Base-by-base conservation (phyloP, 2,329 filamentous ascomycete genomes). In the Fusarium concolor region DNA sequence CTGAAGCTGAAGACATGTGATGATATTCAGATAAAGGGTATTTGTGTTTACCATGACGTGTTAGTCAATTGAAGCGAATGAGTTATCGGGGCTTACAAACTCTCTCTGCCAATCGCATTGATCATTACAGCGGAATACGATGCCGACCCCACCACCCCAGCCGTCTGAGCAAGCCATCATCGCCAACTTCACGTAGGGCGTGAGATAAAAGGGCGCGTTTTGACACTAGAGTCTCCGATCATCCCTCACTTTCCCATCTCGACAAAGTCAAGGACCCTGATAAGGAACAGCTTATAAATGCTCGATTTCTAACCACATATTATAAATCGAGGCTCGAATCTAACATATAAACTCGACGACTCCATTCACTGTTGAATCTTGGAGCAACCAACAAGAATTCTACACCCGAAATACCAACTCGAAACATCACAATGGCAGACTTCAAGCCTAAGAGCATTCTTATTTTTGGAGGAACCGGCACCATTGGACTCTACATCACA, bases 401-500 rank as follows among this genome's bases (percentile, higher is more conserved):
- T 31, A 31, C n/a, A 31, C 12, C 12, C 29, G 12, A 31, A 31
- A 31, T 6, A 11, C 22, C 28, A 3, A 11, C 7, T 12, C 1
- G 6, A 14, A 14, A 31, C 2, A 11, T 12, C n/a, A 69, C 46
- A 35, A 74, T 74, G 71, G 24, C 66, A 20, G 54, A 63, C 4
- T 71, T 71, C 17, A 39, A 74, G 24, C 56, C 71, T 1, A 55
- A 55, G 17, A 73, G 53, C 10, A 60, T 74, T 15, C 63, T 74
- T n/a, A 59, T 74, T 5, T 70, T 83, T 18, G 81, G 81, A 10
- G 81, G 79, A 15, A 83, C 80, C 2, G 81, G 81, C 45, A 75
- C 73, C 29, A 83, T 83, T 35, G 81, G 81, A 17, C 68, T 75
- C 46, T 80, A 80, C 72, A 82, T 83, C 53, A 79, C 79, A 6